Evolutionary conservation across 2,329 filamentous ascomycete genomes (phyloP), one percentile per base, ranked within the genome.

Genomic region (Neopestalotiopsis rosae): DNA sequence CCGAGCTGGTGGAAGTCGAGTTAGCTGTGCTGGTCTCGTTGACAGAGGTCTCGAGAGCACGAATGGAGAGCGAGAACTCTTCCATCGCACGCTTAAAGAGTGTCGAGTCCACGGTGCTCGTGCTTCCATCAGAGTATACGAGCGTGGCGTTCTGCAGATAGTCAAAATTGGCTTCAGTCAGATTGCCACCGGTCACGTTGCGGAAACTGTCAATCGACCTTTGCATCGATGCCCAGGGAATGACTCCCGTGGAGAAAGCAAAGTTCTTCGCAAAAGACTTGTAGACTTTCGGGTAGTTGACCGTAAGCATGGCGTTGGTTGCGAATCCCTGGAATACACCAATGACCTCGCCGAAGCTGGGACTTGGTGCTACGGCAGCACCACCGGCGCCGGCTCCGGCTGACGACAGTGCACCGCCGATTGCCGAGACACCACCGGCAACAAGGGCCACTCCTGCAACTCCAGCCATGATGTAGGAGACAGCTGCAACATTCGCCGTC

Each of bases 301-400:
- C 95, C 69, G 93, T 97, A 79, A 97, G 87, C 96, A 98, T 98
- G 72, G 96, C 95, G 80, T 96, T 98, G 85, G 96, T 92, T 34
- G 96, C 94, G 86, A 98, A 92, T 64, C 92, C 91, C 81, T 98
- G 95, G 80, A 98, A 97, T 89, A 93, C 97, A 71, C 91, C 90
- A 73, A 97, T 88, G 62, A 97, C 90, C 76, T 98, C 94, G 59
- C 87, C 87, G 78, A 98, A 98, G 66, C 91, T 93, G 32, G 96
- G 96, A 74, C 94, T 96, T 56, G 91, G 85, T 12, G 91, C 87
- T 2, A 89, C 86, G 13, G 86, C 85, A 14, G 91, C 92, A 20
- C 84, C 85, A 45, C 85, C 86, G 49, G 82, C 83, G 12, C 87
- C 83, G 24, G 83, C 83, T 61, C 87, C 87, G 69, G 85, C 83